Base-by-base conservation (phyloP, 2,329 filamentous ascomycete species). In the Alternaria sp. region DNA sequence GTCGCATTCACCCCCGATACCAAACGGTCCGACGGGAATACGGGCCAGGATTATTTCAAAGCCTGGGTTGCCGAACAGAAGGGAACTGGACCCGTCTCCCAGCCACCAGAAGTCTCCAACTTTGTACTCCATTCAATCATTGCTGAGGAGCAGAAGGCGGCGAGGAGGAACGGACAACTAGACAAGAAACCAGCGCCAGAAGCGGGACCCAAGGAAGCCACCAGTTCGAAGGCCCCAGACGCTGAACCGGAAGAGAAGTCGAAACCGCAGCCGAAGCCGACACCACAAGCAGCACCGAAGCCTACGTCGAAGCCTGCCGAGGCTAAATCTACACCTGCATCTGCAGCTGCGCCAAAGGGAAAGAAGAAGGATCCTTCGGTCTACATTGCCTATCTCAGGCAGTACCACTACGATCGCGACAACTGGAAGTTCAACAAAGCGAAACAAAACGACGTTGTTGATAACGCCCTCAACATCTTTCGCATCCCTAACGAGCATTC, bases 351-450 rank as follows among this genome's bases (percentile, higher is more conserved):
- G 7, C 19, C 45, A 28, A 64, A 76, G 58, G 64, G 72, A 54
- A 75, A 78, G 65, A 74, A 80, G 79, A 78, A 80, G 78, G 85
- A 87, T 65, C 81, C 89, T 59, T 85, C 87, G 50, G 86, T 90
- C 13, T 90, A 93, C 61, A 84, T 96, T 15, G 85, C 88, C 57
- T 97, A 97, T 77, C 86, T 97, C 47, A 85, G 85, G 50, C 88
- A 90, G 76, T 97, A 93, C 86, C 86, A 92, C 80, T 86, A 86
- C 59, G 86, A 89, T 64, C 89, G 89, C 61, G 83, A 86, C 10
- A 85, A 84, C 70, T 98, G 95, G 95, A 97, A 97, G 80, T 98
- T 97, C 84, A 97, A 96, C 83, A 97, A 97, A 83, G 94, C 93
- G 71, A 89, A 93, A 76, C 94, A 97, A 80, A 92, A 90, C 57